Evolutionary conservation across 2,329 filamentous ascomycete genomes (phyloP).

Genomic region (Clathrospora elynae): DNA sequence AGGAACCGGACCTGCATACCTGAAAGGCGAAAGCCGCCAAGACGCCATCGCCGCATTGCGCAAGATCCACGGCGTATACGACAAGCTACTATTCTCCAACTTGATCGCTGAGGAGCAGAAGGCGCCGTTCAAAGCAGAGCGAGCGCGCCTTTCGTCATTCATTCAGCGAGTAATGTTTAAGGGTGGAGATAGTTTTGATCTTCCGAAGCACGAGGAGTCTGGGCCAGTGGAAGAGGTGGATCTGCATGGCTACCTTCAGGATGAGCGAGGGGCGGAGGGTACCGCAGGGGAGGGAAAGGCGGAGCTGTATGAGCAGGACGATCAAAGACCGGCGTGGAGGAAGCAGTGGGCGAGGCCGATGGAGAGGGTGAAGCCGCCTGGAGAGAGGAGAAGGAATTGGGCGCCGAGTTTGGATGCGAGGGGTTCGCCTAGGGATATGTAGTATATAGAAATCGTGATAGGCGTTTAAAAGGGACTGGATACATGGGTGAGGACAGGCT

Average conservation of each 20-base stretch:
- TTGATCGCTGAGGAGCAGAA: conserved; percentile 39
- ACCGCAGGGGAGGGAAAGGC: not conserved
- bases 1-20: conserved; percentile 16
- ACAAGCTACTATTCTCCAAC: conserved; percentile 38
- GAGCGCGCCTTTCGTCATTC: conserved; percentile 34
- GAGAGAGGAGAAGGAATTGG: conserved; percentile 16
- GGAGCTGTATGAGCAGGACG: not conserved
- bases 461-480: too few species aligned
- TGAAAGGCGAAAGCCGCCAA: conserved; percentile 26
- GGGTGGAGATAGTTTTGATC: not conserved
- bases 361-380: conserved; percentile 17
- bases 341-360: conserved; percentile 20
- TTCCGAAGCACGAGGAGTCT: conserved; percentile 1
- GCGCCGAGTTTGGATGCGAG: conserved; percentile 5
- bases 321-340: conserved; percentile 18
- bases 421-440: conserved; percentile 1
- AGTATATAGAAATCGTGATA: too few species aligned
- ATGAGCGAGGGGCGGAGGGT: not conserved
- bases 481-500: too few species aligned
- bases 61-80: conserved; percentile 38
- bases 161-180: conserved; percentile 29
- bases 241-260: conserved; percentile 15
- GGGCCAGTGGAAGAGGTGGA: conserved; percentile 16
- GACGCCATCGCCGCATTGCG: conserved; percentile 36
- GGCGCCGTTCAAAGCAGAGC: conserved; percentile 31